Base-by-base conservation (phyloP, 768 basidiomycete species). In the Pleurotus eryngii region DNA sequence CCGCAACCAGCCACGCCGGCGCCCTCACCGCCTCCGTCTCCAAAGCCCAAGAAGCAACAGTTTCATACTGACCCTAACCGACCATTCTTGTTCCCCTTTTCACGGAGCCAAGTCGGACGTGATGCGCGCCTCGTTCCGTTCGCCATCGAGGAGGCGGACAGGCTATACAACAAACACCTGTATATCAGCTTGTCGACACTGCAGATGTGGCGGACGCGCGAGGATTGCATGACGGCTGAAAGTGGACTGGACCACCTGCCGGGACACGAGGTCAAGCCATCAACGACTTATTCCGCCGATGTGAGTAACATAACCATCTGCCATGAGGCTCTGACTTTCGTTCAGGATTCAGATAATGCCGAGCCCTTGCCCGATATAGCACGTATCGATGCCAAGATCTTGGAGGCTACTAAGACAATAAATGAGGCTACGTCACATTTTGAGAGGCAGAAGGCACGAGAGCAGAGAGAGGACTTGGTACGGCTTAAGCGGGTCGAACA, bases 31-130 rank as follows among this genome's bases (percentile, higher is more conserved):
- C 91, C 92, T 5, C 82, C 85, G 1, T 77, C 76, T 35, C 90
- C 86, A 2, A 98, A 96, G 67, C 93, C 92, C 8, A 99, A 99
- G 77, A 98, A 98, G 69, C 96, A 96, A 68, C 93, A 96, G 68
- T 99, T 93, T 69, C 97, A 98, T 68, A 99, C 97, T 0, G 97
- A 99, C 71, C 97, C 95, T 68, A 85, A 76, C 46, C 81, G 91
- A 11, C 96, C 97, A 1, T 99, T 98, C 69, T 74, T 98, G 59
- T 95, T 99, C 69, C 97, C 97, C 0, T 99, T 97, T 68, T 92
- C 94, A 5, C 82, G 85, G n/a, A 78, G 71, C 49, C 46, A 48
- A 48, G 12, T 77, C 54, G 76, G 82, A 26, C 80, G 81, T 49
- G 81, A 85, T 57, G 78, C 77, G 20, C 81, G 83, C 42, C 76